Conservation (phyloP, 2,329 filamentous ascomycete species). For the Diaporthe citrichinensis region DNA sequence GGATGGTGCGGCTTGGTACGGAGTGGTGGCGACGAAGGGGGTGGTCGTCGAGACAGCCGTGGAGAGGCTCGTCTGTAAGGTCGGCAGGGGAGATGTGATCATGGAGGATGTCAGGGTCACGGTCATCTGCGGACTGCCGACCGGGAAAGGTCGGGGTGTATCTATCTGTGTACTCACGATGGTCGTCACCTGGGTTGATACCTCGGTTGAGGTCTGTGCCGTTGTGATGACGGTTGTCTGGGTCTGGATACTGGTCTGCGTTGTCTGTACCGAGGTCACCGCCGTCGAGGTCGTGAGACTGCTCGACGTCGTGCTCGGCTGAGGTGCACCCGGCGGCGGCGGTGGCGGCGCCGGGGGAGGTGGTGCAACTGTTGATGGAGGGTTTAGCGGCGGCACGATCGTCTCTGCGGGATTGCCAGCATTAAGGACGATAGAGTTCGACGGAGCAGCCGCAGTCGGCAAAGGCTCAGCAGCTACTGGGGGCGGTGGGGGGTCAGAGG, state of each 20-base stretch:
- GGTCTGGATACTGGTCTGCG: conserved; percentile 18
- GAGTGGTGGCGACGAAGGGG: background rate
- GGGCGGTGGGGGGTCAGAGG: background rate
- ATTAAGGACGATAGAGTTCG: conserved; percentile 24
- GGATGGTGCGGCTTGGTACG: conserved; percentile 14
- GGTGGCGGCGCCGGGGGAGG: background rate
- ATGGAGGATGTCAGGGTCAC: conserved; percentile 11
- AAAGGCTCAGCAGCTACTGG: conserved; percentile 12
- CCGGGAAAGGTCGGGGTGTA: background rate
- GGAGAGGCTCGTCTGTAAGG: conserved; percentile 3
- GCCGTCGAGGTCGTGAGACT: conserved; percentile 25
- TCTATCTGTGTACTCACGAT: conserved; percentile 21
- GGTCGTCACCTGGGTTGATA: conserved; percentile 24
- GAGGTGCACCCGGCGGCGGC: background rate
- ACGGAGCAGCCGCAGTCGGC: conserved; percentile 5
- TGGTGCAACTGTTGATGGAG: conserved; percentile 25
- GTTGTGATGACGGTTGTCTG: conserved; percentile 11
- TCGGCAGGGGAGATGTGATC: conserved; percentile 18
- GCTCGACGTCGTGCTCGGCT: background rate
- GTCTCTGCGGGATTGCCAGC: conserved; percentile 6
- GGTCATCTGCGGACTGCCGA: background rate
- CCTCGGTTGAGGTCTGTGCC: conserved; percentile 8
- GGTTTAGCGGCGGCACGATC: conserved; percentile 28
- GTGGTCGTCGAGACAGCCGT: background rate
- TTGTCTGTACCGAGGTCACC: conserved; percentile 24